A percentile compares a stretch with the other conserved stretches of the same genome.
These are phyloP conservation scores for Aegle marmelos DNA, from an alignment of 345 rosid genomes.

Conservation along the genomic window DNA sequence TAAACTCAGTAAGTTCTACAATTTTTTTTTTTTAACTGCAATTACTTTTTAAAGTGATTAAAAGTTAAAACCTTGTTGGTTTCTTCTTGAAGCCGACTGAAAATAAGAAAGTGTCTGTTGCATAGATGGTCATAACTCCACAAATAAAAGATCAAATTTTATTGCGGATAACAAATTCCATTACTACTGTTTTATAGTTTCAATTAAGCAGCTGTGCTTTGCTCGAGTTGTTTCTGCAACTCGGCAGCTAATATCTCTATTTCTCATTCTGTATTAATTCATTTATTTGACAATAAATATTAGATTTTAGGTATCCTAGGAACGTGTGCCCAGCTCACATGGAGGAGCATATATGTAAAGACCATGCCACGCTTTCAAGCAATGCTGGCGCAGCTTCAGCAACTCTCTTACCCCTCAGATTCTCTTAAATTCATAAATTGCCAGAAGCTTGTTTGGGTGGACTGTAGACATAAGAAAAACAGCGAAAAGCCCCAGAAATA, in stretches of 20 bases:
- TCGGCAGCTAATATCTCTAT: not conserved
- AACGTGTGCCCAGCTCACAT: not conserved
- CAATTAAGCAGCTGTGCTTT: not conserved
- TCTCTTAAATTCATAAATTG: not conserved
- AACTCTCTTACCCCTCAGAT: not conserved
- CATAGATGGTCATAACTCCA: not conserved
- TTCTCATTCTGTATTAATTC: not conserved
- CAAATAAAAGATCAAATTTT: not conserved
- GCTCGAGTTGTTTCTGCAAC: not conserved
- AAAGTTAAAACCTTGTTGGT: not conserved
- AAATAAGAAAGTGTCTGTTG: not conserved
- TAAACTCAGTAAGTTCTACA: not conserved
- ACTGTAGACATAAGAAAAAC: not conserved
- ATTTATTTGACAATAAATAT: not conserved
- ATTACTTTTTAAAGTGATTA: not conserved
- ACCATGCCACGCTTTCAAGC: not conserved
- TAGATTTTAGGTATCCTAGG: not conserved
- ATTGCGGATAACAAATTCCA: not conserved
- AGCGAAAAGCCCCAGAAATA: not conserved
- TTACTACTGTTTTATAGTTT: not conserved
- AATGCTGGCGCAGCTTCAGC: not conserved
- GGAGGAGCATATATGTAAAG: not conserved
- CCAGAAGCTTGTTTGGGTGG: not conserved
- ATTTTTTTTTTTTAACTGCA: not conserved
- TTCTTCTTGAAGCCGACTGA: not conserved